phyloP scores from a whole-genome alignment of 768 basidiomycete genomes.

The Albatrellus ellisii region DNA sequence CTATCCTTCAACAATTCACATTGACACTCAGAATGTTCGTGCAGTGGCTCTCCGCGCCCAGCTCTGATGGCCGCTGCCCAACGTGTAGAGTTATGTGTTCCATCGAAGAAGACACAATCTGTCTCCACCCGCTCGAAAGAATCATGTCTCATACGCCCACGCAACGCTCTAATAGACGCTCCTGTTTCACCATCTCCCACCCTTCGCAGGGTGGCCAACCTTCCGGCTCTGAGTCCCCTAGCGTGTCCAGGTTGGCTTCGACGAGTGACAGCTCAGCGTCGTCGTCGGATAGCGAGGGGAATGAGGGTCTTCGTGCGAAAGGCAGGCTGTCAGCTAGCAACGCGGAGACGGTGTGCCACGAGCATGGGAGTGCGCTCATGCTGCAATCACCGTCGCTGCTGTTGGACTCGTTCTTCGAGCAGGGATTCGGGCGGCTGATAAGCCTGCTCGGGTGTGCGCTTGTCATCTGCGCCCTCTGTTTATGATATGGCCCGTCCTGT shows the following conservation, averaged over 20 bases:
- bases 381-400: slow-evolving; percentile 9
- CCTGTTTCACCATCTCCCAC: neutral
- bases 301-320: neutral
- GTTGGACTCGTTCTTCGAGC: slow-evolving; percentile 7
- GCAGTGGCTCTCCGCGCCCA: slow-evolving; percentile 9
- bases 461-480: slow-evolving; percentile 12
- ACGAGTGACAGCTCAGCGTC: slow-evolving; percentile 1
- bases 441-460: slow-evolving; percentile 11
- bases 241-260: neutral
- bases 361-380: slow-evolving; percentile 4
- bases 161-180: neutral
- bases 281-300: slow-evolving; percentile 11
- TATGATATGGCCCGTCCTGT: too few relatives aligned
- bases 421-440: slow-evolving; percentile 12
- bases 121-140: slow-evolving; percentile 10
- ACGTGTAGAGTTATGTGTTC: slow-evolving; percentile 13
- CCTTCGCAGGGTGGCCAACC: too few relatives aligned
- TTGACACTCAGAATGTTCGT: neutral
- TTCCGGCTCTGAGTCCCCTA: neutral
- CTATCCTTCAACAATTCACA: neutral
- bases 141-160: neutral
- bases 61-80: slow-evolving; percentile 14
- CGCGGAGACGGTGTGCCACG: neutral
- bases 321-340: too few relatives aligned
- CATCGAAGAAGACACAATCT: slow-evolving; percentile 11